A percentile compares a stretch with the other conserved stretches of the same genome.
Evolutionary conservation across 495 filamentous ascomycete species (phyloP).

Genomic region (Letharia lupina): DNA sequence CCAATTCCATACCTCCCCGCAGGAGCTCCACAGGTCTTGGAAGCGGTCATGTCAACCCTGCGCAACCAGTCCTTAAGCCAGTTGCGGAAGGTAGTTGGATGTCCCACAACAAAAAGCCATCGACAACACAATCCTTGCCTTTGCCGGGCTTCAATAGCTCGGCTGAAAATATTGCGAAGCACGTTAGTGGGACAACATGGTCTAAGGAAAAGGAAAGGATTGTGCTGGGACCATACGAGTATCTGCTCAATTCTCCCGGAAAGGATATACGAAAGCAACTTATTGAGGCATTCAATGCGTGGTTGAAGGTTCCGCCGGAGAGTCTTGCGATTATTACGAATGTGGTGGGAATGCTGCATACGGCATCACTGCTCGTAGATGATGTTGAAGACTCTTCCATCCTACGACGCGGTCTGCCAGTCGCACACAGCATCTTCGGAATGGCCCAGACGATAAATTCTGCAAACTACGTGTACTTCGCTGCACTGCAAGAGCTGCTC

Average conservation of each 20-base stretch:
- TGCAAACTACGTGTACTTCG: slow-evolving; percentile 95
- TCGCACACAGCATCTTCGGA: slow-evolving; percentile 91
- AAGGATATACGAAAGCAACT: slow-evolving; percentile 84
- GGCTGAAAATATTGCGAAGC: slow-evolving; percentile 43
- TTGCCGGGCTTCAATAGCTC: slow-evolving; percentile 24
- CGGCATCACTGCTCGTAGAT: slow-evolving; percentile 84
- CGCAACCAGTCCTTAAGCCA: slow-evolving; percentile 44
- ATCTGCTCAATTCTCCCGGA: slow-evolving; percentile 75
- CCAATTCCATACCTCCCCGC: slow-evolving; percentile 63
- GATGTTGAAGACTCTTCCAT: slow-evolving; percentile 81
- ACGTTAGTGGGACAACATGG: slow-evolving; percentile 52
- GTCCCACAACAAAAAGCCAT: slow-evolving; percentile 21
- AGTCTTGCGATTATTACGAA: slow-evolving; percentile 75
- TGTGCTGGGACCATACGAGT: slow-evolving; percentile 78
- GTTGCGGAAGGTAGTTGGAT: slow-evolving; percentile 53
- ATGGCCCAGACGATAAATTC: slow-evolving; percentile 94
- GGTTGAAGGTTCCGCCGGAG: slow-evolving; percentile 73
- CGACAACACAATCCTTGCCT: slow-evolving; percentile 5
- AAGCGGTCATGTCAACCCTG: slow-evolving; percentile 23
- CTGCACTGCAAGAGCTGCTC: slow-evolving; percentile 71
- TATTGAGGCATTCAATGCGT: slow-evolving; percentile 84
- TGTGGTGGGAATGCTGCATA: slow-evolving; percentile 90
- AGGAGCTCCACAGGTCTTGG: slow-evolving; percentile 55
- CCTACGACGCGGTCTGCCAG: slow-evolving; percentile 80
- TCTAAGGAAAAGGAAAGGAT: slow-evolving; percentile 66